Evolutionary conservation across 2,329 filamentous ascomycete genomes (phyloP), one percentile per base, ranked within the genome.

Genomic region (Cadophora sp.): DNA sequence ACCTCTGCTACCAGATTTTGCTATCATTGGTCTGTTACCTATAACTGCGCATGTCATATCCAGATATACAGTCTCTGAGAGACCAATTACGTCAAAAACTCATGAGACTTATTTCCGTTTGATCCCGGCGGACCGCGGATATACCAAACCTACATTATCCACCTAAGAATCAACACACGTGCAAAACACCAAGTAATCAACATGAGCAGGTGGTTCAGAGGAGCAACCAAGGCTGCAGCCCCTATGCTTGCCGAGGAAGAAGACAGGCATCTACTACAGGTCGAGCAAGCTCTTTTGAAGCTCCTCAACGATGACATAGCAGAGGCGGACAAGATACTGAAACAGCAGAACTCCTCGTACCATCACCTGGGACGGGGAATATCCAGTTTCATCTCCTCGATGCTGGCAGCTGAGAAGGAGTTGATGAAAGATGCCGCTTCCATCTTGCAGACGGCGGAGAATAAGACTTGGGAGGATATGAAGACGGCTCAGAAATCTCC

Each of bases 291-390:
- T 47, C 88, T 90, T 4, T 84, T 86, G 9, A 82, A 92, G 66
- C 92, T 97, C 73, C 91, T 97, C 84, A 91, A 96, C 76, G 94
- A 97, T 80, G 93, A 98, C 80, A 90, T 98, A 68, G 91, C 93
- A 43, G 89, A 87, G 47, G 96, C 96, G 6, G 92, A 96, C 80
- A 83, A 83, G 68, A 87, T 88, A 50, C 83, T 97, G 43, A 85
- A 86, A 60, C 86, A 90, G 72, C 90, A 91, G 53, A 85, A 86
- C 72, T 97, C 94, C 6, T 87, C 92, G n/a, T 98, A 96, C 76
- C 96, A 99, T 79, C 83, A 91, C 81, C 84, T 98, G 41, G 94
- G 94, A 36, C 84, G 90, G 71, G 91, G 93, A 62, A 89, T 97
- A 41, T 89, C 94, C 22, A 88, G 88, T 53, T 98, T 98, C 77